Percentiles rank a stretch among this genome's conserved stretches.
Evolutionary conservation across 140 eudicot genomes (phyloP).

Genomic region (Ambrosia hybrid): DNA sequence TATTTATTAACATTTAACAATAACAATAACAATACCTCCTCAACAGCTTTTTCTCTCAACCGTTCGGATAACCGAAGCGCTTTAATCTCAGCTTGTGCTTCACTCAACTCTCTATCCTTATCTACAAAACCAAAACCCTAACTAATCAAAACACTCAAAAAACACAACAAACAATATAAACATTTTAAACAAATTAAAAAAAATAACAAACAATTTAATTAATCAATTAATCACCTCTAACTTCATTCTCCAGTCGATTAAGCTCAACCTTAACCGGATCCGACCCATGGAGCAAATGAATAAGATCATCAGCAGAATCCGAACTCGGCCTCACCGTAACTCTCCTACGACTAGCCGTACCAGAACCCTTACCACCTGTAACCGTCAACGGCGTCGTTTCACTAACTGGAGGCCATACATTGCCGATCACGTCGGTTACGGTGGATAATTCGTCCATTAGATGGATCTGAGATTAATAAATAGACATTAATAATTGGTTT

Average conservation of each 20-base stretch:
- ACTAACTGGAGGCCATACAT: conserved; percentile 41
- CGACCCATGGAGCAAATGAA: conserved; percentile 81
- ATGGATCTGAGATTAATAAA: conserved; percentile 35
- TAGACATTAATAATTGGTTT: conserved; percentile 22
- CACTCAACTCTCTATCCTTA: conserved; percentile 83
- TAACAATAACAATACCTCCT: conserved; percentile 60
- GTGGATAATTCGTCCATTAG: conserved; percentile 33
- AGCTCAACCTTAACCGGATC: conserved; percentile 99
- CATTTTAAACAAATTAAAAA: not conserved
- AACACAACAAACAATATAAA: not conserved
- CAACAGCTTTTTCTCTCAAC: conserved; percentile 86
- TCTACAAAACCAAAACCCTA: conserved; percentile 42
- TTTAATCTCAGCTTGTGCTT: conserved; percentile 88
- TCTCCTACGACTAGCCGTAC: conserved; percentile 52
- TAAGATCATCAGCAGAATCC: conserved; percentile 70
- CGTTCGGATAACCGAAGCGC: conserved; percentile 82
- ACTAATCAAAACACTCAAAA: not conserved
- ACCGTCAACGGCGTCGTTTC: conserved; percentile 49
- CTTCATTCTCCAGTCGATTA: conserved; percentile 92
- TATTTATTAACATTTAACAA: not conserved
- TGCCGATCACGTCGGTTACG: conserved; percentile 38
- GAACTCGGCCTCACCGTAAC: conserved; percentile 65
- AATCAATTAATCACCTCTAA: conserved; percentile 60
- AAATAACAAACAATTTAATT: too few species aligned
- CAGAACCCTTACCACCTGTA: conserved; percentile 39